These are phyloP conservation scores for Porphyra umbilicalis DNA, from an alignment of 31 red algal species.

Conservation along the genomic window DNA sequence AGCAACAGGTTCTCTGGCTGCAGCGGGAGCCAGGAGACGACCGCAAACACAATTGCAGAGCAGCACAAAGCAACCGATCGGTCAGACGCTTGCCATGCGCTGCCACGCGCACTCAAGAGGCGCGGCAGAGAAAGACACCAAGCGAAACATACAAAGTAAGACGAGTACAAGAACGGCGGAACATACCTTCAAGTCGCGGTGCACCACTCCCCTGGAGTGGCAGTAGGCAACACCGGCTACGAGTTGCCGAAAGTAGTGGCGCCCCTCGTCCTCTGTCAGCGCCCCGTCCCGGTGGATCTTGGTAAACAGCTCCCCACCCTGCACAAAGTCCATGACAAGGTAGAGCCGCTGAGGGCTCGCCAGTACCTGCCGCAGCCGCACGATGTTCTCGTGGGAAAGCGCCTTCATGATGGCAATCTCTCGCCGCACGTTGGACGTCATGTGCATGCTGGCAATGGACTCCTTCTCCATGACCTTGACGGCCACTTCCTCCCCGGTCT, in stretches of 20 bases:
- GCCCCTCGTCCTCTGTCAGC: slow-evolving; percentile 51
- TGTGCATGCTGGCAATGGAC: slow-evolving; percentile 50
- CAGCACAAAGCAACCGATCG: too few relatives aligned
- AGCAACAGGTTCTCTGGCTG: slow-evolving; percentile 56
- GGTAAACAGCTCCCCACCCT: slow-evolving; percentile 49
- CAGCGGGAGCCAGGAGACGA: background rate
- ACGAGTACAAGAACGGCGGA: background rate
- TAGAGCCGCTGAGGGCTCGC: slow-evolving; percentile 43
- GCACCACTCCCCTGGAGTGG: slow-evolving; percentile 49
- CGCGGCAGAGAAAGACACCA: too few relatives aligned
- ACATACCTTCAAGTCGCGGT: slow-evolving; percentile 45
- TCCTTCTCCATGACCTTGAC: slow-evolving; percentile 85
- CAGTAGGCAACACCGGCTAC: slow-evolving; percentile 62
- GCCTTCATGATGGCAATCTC: slow-evolving; percentile 92
- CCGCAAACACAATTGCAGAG: background rate
- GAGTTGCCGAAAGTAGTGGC: slow-evolving; percentile 62
- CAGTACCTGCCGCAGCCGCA: slow-evolving; percentile 50
- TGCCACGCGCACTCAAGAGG: too few relatives aligned
- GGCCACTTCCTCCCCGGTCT: slow-evolving; percentile 34
- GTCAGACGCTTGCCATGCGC: too few relatives aligned
- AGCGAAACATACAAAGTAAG: background rate
- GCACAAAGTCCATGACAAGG: slow-evolving; percentile 61
- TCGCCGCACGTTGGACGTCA: slow-evolving; percentile 70
- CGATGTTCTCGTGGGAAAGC: slow-evolving; percentile 73
- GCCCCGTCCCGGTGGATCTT: slow-evolving; percentile 45